Evolutionary conservation across 345 rosid genomes (phyloP).

Genomic region (Pelargonium nanum): DNA sequence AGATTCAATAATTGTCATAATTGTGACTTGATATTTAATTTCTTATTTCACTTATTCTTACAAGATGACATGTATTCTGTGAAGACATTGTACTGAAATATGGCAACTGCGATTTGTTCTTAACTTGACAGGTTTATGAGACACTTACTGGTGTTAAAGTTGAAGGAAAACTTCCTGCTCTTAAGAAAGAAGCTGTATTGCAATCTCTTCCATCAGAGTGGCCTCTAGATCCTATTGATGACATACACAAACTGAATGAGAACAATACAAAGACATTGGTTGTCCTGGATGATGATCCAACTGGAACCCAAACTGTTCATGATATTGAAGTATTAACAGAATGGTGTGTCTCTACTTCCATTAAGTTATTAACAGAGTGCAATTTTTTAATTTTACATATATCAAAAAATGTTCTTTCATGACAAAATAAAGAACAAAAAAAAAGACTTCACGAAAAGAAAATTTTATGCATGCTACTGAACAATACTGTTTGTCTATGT

Average conservation of each 20-base stretch:
- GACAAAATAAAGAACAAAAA: too few relatives aligned
- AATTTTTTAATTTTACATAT: too few relatives aligned
- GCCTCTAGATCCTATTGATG: slow-evolving; percentile 64
- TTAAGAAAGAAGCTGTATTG: slow-evolving; percentile 52
- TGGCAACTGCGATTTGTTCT: background rate
- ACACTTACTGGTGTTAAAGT: slow-evolving; percentile 70
- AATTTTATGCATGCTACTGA: too few relatives aligned
- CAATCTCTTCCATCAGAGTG: slow-evolving; percentile 80
- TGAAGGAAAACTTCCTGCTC: slow-evolving; percentile 68
- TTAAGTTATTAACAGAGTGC: background rate
- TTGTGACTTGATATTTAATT: background rate
- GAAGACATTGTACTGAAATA: background rate
- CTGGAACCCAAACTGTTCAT: slow-evolving; percentile 98
- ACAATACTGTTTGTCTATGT: background rate
- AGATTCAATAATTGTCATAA: background rate
- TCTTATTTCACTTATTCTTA: background rate
- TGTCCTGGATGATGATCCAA: slow-evolving; percentile 97
- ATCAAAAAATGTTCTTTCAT: too few relatives aligned
- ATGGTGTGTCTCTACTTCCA: slow-evolving; percentile 44
- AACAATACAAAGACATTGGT: slow-evolving; percentile 62
- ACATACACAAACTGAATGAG: slow-evolving; percentile 47
- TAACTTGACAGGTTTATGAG: slow-evolving; percentile 61
- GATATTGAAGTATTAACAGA: slow-evolving; percentile 91
- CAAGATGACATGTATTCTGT: background rate
- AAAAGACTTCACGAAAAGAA: too few relatives aligned